Conservation (phyloP, 768 basidiomycete genomes). For the Leccinum subgranulosum region DNA sequence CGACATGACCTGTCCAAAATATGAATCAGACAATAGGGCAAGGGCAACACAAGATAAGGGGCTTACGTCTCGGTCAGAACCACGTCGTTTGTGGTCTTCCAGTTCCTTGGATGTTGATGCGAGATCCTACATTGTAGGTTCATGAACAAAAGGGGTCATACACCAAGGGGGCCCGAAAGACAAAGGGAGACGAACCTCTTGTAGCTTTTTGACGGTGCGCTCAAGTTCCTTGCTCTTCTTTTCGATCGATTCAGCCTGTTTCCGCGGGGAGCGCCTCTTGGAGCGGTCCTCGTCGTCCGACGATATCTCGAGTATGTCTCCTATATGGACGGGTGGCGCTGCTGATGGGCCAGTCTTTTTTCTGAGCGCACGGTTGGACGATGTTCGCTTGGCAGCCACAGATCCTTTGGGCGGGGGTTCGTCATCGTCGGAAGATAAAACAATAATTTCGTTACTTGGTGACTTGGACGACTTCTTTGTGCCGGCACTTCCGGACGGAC, state of each 20-base stretch:
- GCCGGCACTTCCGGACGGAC: conserved; percentile 2
- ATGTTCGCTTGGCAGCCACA: conserved; percentile 7
- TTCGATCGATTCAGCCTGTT: conserved; percentile 17
- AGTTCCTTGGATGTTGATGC: conserved; percentile 14
- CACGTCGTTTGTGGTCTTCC: conserved; percentile 20
- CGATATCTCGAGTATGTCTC: conserved; percentile 54
- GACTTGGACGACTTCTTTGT: conserved; percentile 15
- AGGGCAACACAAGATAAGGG: background rate
- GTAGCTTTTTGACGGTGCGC: conserved; percentile 40
- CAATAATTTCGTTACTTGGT: conserved; percentile 26
- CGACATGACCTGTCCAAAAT: conserved; percentile 34
- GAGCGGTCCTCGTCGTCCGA: conserved; percentile 46
- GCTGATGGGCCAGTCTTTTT: conserved; percentile 19
- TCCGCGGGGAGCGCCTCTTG: conserved; percentile 9
- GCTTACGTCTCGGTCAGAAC: conserved; percentile 8
- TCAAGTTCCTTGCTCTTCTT: conserved; percentile 26
- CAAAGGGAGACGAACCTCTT: conserved; percentile 36
- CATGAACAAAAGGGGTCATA: background rate
- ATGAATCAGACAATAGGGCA: background rate
- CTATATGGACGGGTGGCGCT: conserved; percentile 9
- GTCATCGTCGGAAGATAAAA: conserved; percentile 35
- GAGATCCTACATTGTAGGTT: conserved; percentile 13
- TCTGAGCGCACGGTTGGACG: conserved; percentile 4
- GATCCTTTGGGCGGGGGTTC: conserved; percentile 21
- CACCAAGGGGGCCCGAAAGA: background rate